Evolutionary conservation across 2,329 filamentous ascomycete species (phyloP).

Genomic region (Mycosphaerella arachidis): DNA sequence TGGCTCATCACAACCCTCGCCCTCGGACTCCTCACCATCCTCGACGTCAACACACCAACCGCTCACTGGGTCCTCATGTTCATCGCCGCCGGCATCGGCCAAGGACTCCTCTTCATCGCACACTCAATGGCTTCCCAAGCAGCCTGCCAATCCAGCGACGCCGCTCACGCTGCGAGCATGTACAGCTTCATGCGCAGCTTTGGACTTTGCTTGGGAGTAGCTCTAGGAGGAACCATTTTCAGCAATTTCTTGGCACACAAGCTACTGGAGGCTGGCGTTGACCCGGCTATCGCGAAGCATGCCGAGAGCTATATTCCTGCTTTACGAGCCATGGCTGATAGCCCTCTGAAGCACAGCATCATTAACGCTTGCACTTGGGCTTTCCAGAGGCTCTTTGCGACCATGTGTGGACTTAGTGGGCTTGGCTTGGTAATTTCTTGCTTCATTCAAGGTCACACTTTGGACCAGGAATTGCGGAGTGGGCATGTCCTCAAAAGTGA

Average conservation of each 20-base stretch:
- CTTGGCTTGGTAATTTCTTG: slow-evolving; percentile 18
- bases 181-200: slow-evolving; percentile 48
- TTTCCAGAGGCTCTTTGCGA: slow-evolving; percentile 23
- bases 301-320: slow-evolving; percentile 21
- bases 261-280: slow-evolving; percentile 8
- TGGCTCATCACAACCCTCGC: slow-evolving; percentile 39
- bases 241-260: slow-evolving; percentile 27
- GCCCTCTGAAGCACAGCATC: slow-evolving; percentile 10
- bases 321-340: slow-evolving; percentile 15
- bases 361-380: slow-evolving; percentile 18
- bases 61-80: slow-evolving; percentile 43
- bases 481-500: slow-evolving; percentile 9
- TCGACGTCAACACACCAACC: slow-evolving; percentile 36
- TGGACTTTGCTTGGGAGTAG: slow-evolving; percentile 46
- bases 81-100: slow-evolving; percentile 38
- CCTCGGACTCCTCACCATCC: slow-evolving; percentile 40
- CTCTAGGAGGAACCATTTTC: slow-evolving; percentile 44
- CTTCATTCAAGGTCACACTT: slow-evolving; percentile 13
- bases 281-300: slow-evolving; percentile 15
- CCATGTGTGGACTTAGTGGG: slow-evolving; percentile 22
- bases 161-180: slow-evolving; percentile 37
- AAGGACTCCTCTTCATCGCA: slow-evolving; percentile 41
- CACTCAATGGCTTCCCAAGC: slow-evolving; percentile 46
- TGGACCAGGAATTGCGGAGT: slow-evolving; percentile 15
- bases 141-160: slow-evolving; percentile 27